Conservation (phyloP, 148 eudicot species). For the Euryodendron excelsum region DNA sequence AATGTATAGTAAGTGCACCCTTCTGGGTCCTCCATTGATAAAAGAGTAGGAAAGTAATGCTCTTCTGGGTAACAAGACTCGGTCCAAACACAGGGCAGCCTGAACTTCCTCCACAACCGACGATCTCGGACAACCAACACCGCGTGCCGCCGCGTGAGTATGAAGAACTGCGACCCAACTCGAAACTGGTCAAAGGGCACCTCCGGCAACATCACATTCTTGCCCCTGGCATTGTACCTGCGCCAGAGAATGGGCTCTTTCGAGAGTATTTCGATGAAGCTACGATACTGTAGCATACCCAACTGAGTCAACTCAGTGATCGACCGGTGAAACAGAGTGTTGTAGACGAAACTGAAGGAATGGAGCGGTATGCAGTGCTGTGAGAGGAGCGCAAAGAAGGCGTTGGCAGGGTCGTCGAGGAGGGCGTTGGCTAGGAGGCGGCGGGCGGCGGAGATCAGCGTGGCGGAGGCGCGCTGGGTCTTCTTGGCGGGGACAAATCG, state of each 20-base stretch:
- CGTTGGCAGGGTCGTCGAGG: slow-evolving; percentile 55
- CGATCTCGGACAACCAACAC: slow-evolving; percentile 61
- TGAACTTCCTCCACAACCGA: slow-evolving; percentile 78
- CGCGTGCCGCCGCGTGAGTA: slow-evolving; percentile 60
- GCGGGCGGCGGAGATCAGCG: slow-evolving; percentile 63
- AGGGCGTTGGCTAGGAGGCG: slow-evolving; percentile 71
- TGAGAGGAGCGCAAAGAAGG: slow-evolving; percentile 69
- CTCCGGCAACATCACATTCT: slow-evolving; percentile 77
- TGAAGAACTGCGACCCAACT: slow-evolving; percentile 83
- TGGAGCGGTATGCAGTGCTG: slow-evolving; percentile 79
- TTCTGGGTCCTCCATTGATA: slow-evolving; percentile 72
- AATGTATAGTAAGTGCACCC: slow-evolving; percentile 56
- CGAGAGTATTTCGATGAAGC: slow-evolving; percentile 63
- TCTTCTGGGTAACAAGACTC: slow-evolving; percentile 90
- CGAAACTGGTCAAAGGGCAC: slow-evolving; percentile 63
- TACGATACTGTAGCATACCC: slow-evolving; percentile 25
- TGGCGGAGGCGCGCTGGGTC: slow-evolving; percentile 58
- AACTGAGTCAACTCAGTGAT: slow-evolving; percentile 9
- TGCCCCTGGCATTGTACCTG: slow-evolving; percentile 68
- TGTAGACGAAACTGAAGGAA: slow-evolving; percentile 56
- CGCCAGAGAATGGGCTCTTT: slow-evolving; percentile 35
- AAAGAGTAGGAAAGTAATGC: slow-evolving; percentile 82
- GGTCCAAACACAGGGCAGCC: slow-evolving; percentile 49
- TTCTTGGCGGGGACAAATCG: slow-evolving; percentile 50
- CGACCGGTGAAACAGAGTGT: slow-evolving; percentile 36